Conservation (phyloP, 2,329 filamentous ascomycete species). For the Aspergillus costaricaensis region DNA sequence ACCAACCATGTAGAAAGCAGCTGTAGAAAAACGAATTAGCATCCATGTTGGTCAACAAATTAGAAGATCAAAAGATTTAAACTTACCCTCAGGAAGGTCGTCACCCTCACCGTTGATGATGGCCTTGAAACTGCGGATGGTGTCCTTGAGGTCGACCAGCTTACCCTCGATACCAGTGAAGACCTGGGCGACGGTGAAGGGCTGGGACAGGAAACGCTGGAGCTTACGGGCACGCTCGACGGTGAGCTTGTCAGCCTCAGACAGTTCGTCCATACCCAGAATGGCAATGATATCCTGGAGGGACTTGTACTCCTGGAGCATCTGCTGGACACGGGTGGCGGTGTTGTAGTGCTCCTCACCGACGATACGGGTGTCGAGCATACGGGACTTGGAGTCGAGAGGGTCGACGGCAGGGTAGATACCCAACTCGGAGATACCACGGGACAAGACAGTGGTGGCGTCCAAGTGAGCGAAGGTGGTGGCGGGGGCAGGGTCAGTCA, state of each 20-base stretch:
- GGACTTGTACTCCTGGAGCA: conserved; percentile 99
- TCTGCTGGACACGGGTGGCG: conserved; percentile 95
- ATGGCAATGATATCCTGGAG: conserved; percentile 99
- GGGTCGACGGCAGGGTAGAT: conserved; percentile 99
- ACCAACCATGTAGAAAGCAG: conserved; percentile 96
- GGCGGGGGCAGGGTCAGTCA: conserved; percentile 99
- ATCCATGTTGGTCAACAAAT: background rate
- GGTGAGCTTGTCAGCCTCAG: conserved; percentile 98
- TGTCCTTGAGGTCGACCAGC: conserved; percentile 98
- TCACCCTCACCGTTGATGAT: conserved; percentile 95
- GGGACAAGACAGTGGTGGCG: conserved; percentile 99
- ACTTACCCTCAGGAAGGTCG: conserved; percentile 84
- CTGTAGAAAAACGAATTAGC: conserved; percentile 38
- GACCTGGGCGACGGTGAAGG: conserved; percentile 83
- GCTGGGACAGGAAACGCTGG: conserved; percentile 99
- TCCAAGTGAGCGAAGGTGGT: conserved; percentile 99
- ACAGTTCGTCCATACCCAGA: conserved; percentile 99
- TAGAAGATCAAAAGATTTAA: background rate
- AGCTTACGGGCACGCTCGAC: conserved; percentile 99
- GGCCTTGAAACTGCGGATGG: conserved; percentile 94
- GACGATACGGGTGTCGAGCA: conserved; percentile 98
- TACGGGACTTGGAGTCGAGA: conserved; percentile 99
- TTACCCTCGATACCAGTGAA: conserved; percentile 85
- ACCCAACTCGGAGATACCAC: conserved; percentile 99
- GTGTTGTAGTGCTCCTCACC: conserved; percentile 97